Percentiles rank a stretch among this genome's conserved stretches.
phyloP scores from a whole-genome alignment of 352 stramenopile species.

The Pythium utonaiense region DNA sequence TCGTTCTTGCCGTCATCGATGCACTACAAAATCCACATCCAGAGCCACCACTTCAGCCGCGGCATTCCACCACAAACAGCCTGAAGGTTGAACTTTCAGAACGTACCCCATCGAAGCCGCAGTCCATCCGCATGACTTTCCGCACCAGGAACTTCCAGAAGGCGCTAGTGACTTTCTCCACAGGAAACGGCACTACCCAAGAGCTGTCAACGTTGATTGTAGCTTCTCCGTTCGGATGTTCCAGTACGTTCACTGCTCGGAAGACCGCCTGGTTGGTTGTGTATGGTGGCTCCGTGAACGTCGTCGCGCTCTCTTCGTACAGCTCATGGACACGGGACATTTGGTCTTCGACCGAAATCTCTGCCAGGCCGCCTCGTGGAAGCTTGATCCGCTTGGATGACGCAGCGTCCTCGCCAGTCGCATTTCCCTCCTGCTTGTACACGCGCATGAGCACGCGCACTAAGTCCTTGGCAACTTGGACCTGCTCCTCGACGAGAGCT shows the following conservation, averaged over 20 bases:
- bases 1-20: not conserved
- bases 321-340: not conserved
- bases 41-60: too few species aligned
- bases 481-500: not conserved
- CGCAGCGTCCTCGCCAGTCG: not conserved
- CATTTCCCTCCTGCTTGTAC: not conserved
- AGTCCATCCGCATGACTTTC: not conserved
- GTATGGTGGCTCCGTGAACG: not conserved
- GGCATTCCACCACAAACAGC: too few species aligned
- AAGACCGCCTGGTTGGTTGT: not conserved
- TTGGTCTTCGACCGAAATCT: not conserved
- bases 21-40: not conserved
- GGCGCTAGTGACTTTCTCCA: slow-evolving; percentile 5
- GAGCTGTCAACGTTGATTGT: not conserved
- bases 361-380: not conserved
- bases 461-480: not conserved
- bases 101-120: not conserved
- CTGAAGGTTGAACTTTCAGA: too few species aligned
- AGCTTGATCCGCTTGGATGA: not conserved
- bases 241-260: not conserved
- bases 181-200: not conserved
- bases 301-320: not conserved
- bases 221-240: not conserved
- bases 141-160: slow-evolving; percentile 12
- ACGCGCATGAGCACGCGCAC: not conserved